Conservation (phyloP, 2,329 filamentous ascomycete genomes). For the Rutstroemia sp. region DNA sequence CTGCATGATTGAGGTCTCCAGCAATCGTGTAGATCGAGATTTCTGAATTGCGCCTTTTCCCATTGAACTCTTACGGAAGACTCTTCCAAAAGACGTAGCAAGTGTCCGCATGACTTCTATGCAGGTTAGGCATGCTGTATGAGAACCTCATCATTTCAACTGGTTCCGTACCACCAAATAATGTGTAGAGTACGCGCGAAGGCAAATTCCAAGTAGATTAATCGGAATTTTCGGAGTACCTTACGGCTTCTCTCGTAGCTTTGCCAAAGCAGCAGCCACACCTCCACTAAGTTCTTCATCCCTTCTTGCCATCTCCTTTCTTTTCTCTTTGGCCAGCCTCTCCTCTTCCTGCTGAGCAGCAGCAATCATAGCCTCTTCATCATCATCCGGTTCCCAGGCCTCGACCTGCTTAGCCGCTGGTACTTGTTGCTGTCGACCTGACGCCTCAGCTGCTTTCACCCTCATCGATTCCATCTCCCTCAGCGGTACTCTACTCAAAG, state of each 20-base stretch:
- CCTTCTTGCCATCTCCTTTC: slow-evolving; percentile 21
- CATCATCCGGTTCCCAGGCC: slow-evolving; percentile 32
- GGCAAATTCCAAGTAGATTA: no score
- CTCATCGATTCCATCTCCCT: slow-evolving; percentile 18
- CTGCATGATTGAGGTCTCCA: no score
- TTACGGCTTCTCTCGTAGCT: slow-evolving; percentile 30
- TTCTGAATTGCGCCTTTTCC: no score
- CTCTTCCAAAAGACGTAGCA: no score
- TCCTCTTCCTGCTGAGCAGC: slow-evolving; percentile 40
- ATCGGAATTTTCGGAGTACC: no score
- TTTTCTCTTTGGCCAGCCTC: slow-evolving; percentile 21
- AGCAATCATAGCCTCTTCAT: slow-evolving; percentile 43
- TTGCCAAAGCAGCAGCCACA: slow-evolving; percentile 54
- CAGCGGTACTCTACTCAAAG: slow-evolving; percentile 25
- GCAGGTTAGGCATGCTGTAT: no score
- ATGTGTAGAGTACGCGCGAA: no score
- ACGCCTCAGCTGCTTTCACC: slow-evolving; percentile 1
- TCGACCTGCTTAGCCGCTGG: slow-evolving; percentile 31
- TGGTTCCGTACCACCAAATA: no score
- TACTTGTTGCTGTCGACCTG: slow-evolving; percentile 1
- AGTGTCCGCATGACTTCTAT: no score
- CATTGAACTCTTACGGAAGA: no score
- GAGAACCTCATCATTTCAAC: no score
- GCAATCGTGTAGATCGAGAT: no score
- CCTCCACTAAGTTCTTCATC: slow-evolving; percentile 46